Conservation (phyloP, 2,329 filamentous ascomycete genomes). For the Neofusicoccum sp. region DNA sequence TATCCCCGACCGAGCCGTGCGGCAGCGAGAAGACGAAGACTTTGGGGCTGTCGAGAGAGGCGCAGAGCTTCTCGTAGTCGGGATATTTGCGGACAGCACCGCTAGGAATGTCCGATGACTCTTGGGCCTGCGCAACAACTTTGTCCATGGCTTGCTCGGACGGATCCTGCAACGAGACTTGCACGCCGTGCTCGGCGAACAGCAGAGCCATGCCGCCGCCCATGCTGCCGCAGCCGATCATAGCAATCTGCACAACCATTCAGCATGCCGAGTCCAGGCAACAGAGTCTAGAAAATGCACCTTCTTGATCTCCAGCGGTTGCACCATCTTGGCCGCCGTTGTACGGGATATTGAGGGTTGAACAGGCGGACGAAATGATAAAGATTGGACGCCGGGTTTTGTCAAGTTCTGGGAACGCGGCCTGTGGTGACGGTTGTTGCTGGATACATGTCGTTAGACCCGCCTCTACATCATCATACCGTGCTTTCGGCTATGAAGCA, state of each 20-base stretch:
- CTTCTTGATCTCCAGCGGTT: conserved; percentile 14
- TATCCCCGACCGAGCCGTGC: conserved; percentile 52
- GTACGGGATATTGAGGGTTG: background rate
- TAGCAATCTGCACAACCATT: conserved; percentile 48
- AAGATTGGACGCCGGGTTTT: no score
- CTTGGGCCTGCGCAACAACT: conserved; percentile 45
- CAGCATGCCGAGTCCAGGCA: background rate
- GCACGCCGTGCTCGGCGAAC: conserved; percentile 59
- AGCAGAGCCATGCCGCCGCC: conserved; percentile 62
- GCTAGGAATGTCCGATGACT: conserved; percentile 24
- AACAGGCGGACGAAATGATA: no score
- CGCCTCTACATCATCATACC: no score
- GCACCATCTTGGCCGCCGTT: background rate
- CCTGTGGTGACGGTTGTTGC: no score
- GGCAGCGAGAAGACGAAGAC: conserved; percentile 58
- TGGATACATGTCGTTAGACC: no score
- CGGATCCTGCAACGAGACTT: conserved; percentile 60
- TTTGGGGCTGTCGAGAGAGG: conserved; percentile 51
- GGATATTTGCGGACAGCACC: conserved; percentile 25
- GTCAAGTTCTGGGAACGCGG: no score
- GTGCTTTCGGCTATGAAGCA: no score
- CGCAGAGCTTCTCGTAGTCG: conserved; percentile 56
- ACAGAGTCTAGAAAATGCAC: background rate
- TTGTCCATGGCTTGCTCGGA: conserved; percentile 52
- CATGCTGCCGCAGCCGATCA: conserved; percentile 63